These are phyloP conservation scores for Aspergillus aculeatus DNA, from an alignment of 2,329 filamentous ascomycete species.

Conservation along the genomic window DNA sequence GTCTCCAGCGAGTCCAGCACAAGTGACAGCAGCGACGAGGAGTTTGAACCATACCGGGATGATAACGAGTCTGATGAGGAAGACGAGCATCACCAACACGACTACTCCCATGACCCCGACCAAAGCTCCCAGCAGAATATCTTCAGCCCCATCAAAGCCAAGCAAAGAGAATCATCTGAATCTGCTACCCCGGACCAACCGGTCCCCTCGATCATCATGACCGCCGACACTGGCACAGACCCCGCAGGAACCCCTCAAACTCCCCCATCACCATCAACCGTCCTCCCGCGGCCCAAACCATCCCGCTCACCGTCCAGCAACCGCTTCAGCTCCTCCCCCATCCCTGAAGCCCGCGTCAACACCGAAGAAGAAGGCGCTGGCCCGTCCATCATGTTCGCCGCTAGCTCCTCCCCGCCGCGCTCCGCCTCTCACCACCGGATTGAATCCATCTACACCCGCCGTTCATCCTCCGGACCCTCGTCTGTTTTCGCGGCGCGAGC, in stretches of 20 bases:
- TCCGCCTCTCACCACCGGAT: constrained; percentile 19
- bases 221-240: constrained; percentile 23
- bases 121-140: background rate
- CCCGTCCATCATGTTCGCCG: constrained; percentile 73
- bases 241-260: constrained; percentile 21
- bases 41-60: constrained; percentile 42
- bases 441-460: constrained; percentile 41
- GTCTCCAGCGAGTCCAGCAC: constrained; percentile 44
- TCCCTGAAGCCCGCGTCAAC: constrained; percentile 67
- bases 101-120: background rate
- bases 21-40: constrained; percentile 46
- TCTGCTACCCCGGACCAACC: background rate
- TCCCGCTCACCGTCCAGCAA: constrained; percentile 36
- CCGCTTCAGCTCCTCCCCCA: constrained; percentile 68
- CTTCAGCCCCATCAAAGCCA: background rate
- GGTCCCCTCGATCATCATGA: constrained; percentile 28
- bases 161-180: constrained; percentile 1
- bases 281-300: constrained; percentile 22
- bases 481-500: constrained; percentile 7
- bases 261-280: background rate
- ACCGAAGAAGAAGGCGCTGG: constrained; percentile 61
- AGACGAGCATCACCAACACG: constrained; percentile 11
- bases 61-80: constrained; percentile 34
- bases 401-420: constrained; percentile 41
- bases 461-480: constrained; percentile 21